Base-by-base conservation (phyloP, 1,139 yeast genomes). In the Sugiyamaella japonica region DNA sequence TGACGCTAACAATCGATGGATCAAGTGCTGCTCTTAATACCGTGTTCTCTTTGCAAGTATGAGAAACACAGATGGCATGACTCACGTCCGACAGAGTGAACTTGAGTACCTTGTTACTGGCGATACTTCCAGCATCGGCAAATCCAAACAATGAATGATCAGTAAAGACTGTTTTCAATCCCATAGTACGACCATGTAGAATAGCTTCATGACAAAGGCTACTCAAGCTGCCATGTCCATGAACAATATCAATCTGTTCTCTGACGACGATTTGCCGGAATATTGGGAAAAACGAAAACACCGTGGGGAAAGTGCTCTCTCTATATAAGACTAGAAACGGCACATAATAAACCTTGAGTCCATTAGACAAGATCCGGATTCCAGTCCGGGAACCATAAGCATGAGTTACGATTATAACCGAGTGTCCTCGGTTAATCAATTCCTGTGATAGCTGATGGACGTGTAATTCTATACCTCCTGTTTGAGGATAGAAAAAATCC, bases 381-480 rank as follows among this genome's bases (percentile, higher is more conserved):
- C 99, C 99, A 8, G 80, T 78, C 53, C 99, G 74, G 55, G 85
- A 80, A 1, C 87, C 89, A 65, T 95, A 91, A 38, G 90, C 85
- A 70, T 93, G 99, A 8, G 98, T 90, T 38, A 93, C 80, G 39
- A 95, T 82, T 2, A 91, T 75, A n/a, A 95, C 99, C 2, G 90
- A 84, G 68, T 95, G 99, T 5, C 98, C 99, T 50, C 86, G 73
- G 32, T 83, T 83, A 16, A 90, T 86, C 57, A 93, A 80, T 66
- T 86, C 84, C 70, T 89, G 95, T 0, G 83, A 80, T 20, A 86
- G 67, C 69, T 93, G 98, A 70, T 89, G 90, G 23, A 93, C 89
- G 68, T 95, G 99, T 59, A 93, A 83, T 70, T 95, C 99, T 2
- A 95, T 95, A 7, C 99, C 99, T 1, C 99, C 99, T 0, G 97